These are phyloP conservation scores for Lipomyces yamanashiensis DNA, from an alignment of 805 yeast species.

Conservation along the genomic window DNA sequence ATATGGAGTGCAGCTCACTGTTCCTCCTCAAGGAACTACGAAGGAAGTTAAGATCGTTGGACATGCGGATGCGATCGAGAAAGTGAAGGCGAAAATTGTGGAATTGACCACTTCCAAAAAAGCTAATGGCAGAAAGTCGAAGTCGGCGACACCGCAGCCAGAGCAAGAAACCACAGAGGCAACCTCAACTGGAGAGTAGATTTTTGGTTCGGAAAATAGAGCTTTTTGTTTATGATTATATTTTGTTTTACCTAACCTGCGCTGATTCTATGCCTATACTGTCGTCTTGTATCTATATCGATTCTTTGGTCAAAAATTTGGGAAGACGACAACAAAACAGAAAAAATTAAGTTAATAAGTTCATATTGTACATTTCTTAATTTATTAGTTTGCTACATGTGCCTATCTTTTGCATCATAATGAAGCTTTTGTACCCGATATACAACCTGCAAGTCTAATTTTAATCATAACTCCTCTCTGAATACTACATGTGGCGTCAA, in stretches of 20 bases:
- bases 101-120: slow-evolving; percentile 23
- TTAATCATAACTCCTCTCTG: slow-evolving; percentile 18
- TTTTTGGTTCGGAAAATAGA: background rate
- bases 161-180: slow-evolving; percentile 3
- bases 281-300: slow-evolving; percentile 1
- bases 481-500: slow-evolving; percentile 29
- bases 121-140: slow-evolving; percentile 9
- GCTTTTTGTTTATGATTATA: background rate
- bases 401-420: background rate
- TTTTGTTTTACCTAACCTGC: background rate
- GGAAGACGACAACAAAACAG: background rate
- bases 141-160: slow-evolving; percentile 13
- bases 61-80: slow-evolving; percentile 25
- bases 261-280: background rate
- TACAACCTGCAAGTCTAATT: background rate
- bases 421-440: background rate
- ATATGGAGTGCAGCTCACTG: slow-evolving; percentile 61
- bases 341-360: background rate
- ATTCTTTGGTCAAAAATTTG: background rate
- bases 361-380: background rate
- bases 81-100: slow-evolving; percentile 27
- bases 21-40: slow-evolving; percentile 51
- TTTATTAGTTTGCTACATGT: background rate
- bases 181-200: background rate
- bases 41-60: slow-evolving; percentile 27